Percentiles rank a stretch among this genome's conserved stretches.
Conservation (phyloP, 2,329 filamentous ascomycete genomes). For the Hymenoscyphus linearis region DNA sequence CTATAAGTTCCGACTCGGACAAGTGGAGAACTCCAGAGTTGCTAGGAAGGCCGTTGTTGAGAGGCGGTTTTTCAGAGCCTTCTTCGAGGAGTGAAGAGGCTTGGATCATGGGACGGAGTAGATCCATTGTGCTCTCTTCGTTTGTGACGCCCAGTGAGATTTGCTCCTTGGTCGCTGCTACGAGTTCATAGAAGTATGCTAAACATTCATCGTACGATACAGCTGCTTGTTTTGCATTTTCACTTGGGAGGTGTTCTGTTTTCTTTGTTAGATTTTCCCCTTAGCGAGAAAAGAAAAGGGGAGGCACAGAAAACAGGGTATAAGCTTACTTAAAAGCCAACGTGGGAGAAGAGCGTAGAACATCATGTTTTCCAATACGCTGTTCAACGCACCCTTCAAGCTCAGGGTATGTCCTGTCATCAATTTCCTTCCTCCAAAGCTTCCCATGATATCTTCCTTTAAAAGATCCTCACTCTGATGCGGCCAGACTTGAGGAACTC, state of each 20-base stretch:
- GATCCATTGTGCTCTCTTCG: conserved; percentile 24
- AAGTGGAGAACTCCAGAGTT: conserved; percentile 18
- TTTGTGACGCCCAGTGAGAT: conserved; percentile 20
- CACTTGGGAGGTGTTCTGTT: conserved; percentile 33
- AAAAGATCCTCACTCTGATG: conserved; percentile 36
- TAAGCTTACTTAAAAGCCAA: conserved; percentile 40
- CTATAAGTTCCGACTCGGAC: conserved; percentile 28
- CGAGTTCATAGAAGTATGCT: conserved; percentile 47
- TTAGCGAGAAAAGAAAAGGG: neutral
- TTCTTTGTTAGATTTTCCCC: neutral
- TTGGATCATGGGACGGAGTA: conserved; percentile 24
- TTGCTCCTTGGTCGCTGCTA: conserved; percentile 31
- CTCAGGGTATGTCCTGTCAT: conserved; percentile 38
- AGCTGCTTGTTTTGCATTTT: conserved; percentile 37
- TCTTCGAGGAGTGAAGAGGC: conserved; percentile 11
- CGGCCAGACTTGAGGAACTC: conserved; percentile 31
- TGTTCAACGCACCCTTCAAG: conserved; percentile 44
- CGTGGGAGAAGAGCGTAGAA: conserved; percentile 41
- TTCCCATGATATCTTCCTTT: conserved; percentile 14
- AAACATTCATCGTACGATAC: conserved; percentile 42
- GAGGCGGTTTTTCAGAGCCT: neutral
- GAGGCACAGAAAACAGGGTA: neutral
- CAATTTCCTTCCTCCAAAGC: conserved; percentile 17
- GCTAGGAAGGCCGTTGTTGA: neutral
- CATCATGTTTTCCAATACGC: conserved; percentile 43